Percentiles rank a stretch among this genome's conserved stretches.
Evolutionary conservation across 2,329 filamentous ascomycete genomes (phyloP).

Genomic region (Paecilomyces fulvus): DNA sequence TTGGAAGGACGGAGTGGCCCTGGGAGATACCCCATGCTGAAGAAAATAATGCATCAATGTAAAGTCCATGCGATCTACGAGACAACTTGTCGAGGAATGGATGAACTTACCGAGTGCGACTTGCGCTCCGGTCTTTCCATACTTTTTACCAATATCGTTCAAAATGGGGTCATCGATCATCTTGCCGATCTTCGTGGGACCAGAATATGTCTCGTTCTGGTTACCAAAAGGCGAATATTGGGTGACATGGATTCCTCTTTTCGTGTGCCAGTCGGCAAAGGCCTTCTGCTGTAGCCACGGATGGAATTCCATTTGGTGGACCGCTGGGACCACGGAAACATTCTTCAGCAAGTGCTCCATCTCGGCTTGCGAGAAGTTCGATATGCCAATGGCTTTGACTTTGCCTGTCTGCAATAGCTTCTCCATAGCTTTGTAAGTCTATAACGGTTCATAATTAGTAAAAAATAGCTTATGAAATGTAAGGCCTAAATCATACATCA

Average conservation of each 20-base stretch:
- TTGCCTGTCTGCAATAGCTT: conserved; percentile 34
- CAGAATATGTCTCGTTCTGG: conserved; percentile 42
- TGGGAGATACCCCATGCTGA: conserved; percentile 46
- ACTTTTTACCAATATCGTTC: conserved; percentile 44
- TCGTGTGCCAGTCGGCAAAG: conserved; percentile 43
- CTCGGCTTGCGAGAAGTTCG: conserved; percentile 43
- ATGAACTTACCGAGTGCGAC: conserved; percentile 36
- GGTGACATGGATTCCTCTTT: conserved; percentile 45
- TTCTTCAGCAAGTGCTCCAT: conserved; percentile 41
- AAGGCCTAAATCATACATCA: conserved; percentile 27
- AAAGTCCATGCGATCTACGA: background rate
- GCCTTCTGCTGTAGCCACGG: conserved; percentile 44
- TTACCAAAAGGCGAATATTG: conserved; percentile 51
- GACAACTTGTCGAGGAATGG: background rate
- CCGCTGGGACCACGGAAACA: conserved; percentile 37
- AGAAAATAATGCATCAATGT: background rate
- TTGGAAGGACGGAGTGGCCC: conserved; percentile 46
- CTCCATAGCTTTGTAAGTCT: conserved; percentile 46
- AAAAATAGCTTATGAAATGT: background rate
- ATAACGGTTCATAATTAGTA: background rate
- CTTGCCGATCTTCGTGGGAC: conserved; percentile 36
- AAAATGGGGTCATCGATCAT: conserved; percentile 45
- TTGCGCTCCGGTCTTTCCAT: conserved; percentile 44
- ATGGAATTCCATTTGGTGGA: conserved; percentile 46
- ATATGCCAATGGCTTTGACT: conserved; percentile 44